phyloP scores from a whole-genome alignment of 2,329 filamentous ascomycete genomes.

The Fusarium solani-melongenae region DNA sequence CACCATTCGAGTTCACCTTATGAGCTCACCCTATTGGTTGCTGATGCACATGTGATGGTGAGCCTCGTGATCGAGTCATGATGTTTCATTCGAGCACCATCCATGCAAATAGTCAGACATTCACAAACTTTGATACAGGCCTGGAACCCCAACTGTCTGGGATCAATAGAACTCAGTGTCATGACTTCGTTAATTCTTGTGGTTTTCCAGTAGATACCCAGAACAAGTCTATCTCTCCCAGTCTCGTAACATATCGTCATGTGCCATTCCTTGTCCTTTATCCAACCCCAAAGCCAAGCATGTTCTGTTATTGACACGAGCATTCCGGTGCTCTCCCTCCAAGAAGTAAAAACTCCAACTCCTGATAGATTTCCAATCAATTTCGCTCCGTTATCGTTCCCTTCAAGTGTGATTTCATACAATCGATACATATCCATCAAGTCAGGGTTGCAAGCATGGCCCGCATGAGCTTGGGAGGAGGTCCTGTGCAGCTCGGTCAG shows the following conservation, averaged over 20 bases:
- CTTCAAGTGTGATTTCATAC: not conserved
- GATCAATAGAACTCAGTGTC: not conserved
- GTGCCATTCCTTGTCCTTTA: conserved; percentile 12
- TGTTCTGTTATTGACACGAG: conserved; percentile 25
- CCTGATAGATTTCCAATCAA: conserved; percentile 18
- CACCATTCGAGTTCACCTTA: not conserved
- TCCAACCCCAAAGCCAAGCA: conserved; percentile 7
- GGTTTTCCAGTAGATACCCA: conserved; percentile 28
- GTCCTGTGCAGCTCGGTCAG: conserved; percentile 61
- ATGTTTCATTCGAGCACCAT: not conserved
- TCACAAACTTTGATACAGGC: not conserved
- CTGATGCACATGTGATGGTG: not conserved
- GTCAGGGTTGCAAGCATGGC: conserved; percentile 79
- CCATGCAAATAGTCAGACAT: not conserved
- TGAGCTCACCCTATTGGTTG: not conserved
- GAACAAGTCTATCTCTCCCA: conserved; percentile 25
- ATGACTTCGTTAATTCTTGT: conserved; percentile 35
- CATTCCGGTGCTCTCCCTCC: conserved; percentile 8
- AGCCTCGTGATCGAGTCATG: conserved; percentile 5
- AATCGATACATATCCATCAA: conserved; percentile 48
- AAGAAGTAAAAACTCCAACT: conserved; percentile 15
- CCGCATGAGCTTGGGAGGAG: conserved; percentile 71
- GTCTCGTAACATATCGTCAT: conserved; percentile 1
- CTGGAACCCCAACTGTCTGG: not conserved
- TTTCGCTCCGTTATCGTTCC: conserved; percentile 9